These are phyloP conservation scores for Wickerhamomyces canadensis DNA, from an alignment of 805 yeast species.

Conservation along the genomic window DNA sequence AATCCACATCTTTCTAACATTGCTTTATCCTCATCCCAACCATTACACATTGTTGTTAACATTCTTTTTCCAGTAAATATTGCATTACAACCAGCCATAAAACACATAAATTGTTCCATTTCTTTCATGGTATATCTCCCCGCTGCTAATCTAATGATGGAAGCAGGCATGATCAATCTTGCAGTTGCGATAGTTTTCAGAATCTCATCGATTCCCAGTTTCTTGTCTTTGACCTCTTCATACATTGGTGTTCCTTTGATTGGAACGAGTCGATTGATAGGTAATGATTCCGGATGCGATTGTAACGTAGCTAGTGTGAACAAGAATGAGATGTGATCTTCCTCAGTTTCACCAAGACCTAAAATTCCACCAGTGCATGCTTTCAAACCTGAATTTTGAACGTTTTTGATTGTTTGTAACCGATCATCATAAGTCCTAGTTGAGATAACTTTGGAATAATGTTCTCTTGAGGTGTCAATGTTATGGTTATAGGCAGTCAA, in stretches of 20 bases:
- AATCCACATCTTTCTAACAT: conserved; percentile 71
- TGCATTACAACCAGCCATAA: conserved; percentile 75
- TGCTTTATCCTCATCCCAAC: conserved; percentile 75
- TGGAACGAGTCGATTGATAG: conserved; percentile 75
- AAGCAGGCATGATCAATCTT: conserved; percentile 63
- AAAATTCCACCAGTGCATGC: conserved; percentile 80
- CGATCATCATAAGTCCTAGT: conserved; percentile 72
- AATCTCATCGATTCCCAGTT: conserved; percentile 54
- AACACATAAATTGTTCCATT: conserved; percentile 66
- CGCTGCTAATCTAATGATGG: conserved; percentile 72
- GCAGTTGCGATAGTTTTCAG: conserved; percentile 73
- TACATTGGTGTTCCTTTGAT: conserved; percentile 76
- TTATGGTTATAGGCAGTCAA: conserved; percentile 80
- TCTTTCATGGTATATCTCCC: conserved; percentile 81
- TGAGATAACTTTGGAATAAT: conserved; percentile 65
- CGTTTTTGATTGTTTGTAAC: conserved; percentile 57
- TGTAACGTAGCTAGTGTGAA: conserved; percentile 63
- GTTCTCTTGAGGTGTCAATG: conserved; percentile 74
- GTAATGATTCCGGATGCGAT: conserved; percentile 74
- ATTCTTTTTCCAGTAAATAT: conserved; percentile 76
- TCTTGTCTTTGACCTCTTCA: conserved; percentile 41
- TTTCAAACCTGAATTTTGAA: conserved; percentile 55
- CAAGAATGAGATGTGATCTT: conserved; percentile 65
- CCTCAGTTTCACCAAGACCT: conserved; percentile 70
- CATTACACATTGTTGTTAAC: conserved; percentile 79